Conservation (phyloP, 169 alveolate genomes). For the Cryptosporidium tyzzeri region DNA sequence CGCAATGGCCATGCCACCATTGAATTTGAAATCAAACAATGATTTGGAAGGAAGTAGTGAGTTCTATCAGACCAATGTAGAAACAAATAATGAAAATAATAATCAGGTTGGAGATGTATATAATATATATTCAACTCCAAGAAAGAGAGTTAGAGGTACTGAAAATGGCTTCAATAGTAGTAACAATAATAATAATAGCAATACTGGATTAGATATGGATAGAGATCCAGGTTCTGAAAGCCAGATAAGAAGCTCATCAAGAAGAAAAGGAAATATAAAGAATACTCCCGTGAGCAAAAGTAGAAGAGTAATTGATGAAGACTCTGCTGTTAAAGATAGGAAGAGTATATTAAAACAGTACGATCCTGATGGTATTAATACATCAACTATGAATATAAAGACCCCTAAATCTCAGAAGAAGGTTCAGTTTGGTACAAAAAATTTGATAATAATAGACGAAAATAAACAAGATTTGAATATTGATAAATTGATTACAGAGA, state of each 20-base stretch:
- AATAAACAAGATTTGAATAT: constrained; percentile 19
- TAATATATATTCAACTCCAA: constrained; percentile 46
- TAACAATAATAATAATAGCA: neutral
- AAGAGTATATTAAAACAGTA: constrained; percentile 69
- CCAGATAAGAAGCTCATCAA: constrained; percentile 21
- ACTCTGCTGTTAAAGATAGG: constrained; percentile 44
- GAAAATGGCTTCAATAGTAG: neutral
- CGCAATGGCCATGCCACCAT: constrained; percentile 54
- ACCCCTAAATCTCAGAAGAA: constrained; percentile 74
- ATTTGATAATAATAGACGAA: constrained; percentile 51
- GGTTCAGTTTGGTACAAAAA: constrained; percentile 61
- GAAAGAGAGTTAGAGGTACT: constrained; percentile 6
- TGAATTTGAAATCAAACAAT: constrained; percentile 21
- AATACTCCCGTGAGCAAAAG: constrained; percentile 18
- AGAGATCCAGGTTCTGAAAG: neutral
- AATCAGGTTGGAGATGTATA: neutral
- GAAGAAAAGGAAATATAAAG: constrained; percentile 23
- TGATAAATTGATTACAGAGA: constrained; percentile 1
- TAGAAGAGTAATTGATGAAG: constrained; percentile 6
- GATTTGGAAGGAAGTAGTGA: constrained; percentile 22
- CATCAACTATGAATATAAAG: constrained; percentile 50
- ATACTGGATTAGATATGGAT: neutral
- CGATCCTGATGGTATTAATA: constrained; percentile 55
- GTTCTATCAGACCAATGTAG: constrained; percentile 1
- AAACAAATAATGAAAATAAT: neutral